Base-by-base conservation (phyloP, 768 basidiomycete genomes). In the Rhizopogon vulgaris region DNA sequence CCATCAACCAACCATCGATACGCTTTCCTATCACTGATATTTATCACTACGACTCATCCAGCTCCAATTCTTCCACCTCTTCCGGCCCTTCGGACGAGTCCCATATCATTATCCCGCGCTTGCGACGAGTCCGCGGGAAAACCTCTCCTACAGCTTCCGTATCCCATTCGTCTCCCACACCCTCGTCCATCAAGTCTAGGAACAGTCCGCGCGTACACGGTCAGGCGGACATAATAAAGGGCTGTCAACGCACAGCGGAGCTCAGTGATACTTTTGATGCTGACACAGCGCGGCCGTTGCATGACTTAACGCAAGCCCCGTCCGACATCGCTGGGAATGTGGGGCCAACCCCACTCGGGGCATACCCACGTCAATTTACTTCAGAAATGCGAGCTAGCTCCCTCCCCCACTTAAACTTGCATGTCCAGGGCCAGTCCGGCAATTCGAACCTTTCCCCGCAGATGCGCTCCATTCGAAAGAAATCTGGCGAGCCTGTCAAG, bases 401-500 rank as follows among this genome's bases (percentile, higher is more conserved):
- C 7, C 43, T 46, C 22, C 43, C 43, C 18, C 43, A 46, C 4
- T 32, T 46, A 8, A 9, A 46, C 30, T 42, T 52, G 32, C 54
- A 40, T 39, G 30, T 50, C 32, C 36, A 48, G 17, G 38, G 14
- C 25, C 7, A 36, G 15, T 30, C 22, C 27, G 45, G 27, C 3
- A 27, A 10, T 10, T 4, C 10, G 40, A 39, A 17, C 24, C 15
- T 42, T n/a, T 45, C 57, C 12, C 57, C 37, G 63, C 64, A 40
- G 67, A 71, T 54, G 63, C 78, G 17, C 71, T 75, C 48, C 72
- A 73, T 91, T 32, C 83, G 93, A 54, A 97, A 97, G 70, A 97
- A 96, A 71, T 91, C 90, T 12, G 94, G 95, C 36, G 90, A 96
- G 70, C 83, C 90, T 4, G 82, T 98, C 62, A 94, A 92, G 68